Evolutionary conservation across 805 yeast genomes (phyloP).

Genomic region (Grigorovia transvaalensis): DNA sequence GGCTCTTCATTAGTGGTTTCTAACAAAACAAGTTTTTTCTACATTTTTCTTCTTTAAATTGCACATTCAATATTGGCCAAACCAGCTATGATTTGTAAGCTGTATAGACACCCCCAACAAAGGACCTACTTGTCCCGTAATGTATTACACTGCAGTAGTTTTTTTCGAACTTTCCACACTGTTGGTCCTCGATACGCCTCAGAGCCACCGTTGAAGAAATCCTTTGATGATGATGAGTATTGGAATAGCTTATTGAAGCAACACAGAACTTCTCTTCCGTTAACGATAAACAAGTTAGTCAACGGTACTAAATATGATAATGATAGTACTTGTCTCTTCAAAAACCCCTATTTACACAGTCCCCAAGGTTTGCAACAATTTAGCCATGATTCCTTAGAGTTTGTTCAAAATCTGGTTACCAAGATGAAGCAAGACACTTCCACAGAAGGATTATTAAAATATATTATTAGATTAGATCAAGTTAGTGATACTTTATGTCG

Average conservation of each 20-base stretch:
- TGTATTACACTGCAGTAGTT: not conserved
- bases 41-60: constrained; percentile 31
- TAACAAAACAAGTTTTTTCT: not conserved
- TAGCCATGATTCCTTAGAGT: constrained; percentile 49
- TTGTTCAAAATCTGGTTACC: constrained; percentile 53
- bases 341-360: constrained; percentile 55
- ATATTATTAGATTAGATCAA: constrained; percentile 63
- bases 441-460: constrained; percentile 36
- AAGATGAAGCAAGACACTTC: constrained; percentile 42
- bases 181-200: not conserved
- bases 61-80: constrained; percentile 29
- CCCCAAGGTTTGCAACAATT: constrained; percentile 66
- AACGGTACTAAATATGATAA: not conserved
- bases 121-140: not conserved
- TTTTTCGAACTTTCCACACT: not conserved
- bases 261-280: not conserved
- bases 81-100: not conserved
- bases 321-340: constrained; percentile 53
- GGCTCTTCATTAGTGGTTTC: not conserved
- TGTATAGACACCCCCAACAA: not conserved
- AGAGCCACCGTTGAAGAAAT: constrained; percentile 20
- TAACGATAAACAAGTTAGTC: not conserved
- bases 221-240: constrained; percentile 52
- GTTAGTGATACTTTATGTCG: constrained; percentile 82
- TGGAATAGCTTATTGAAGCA: constrained; percentile 43